Evolutionary conservation across 1,284 basidiomycete species (phyloP).

Genomic region (Cryptococcus wingfieldii): DNA sequence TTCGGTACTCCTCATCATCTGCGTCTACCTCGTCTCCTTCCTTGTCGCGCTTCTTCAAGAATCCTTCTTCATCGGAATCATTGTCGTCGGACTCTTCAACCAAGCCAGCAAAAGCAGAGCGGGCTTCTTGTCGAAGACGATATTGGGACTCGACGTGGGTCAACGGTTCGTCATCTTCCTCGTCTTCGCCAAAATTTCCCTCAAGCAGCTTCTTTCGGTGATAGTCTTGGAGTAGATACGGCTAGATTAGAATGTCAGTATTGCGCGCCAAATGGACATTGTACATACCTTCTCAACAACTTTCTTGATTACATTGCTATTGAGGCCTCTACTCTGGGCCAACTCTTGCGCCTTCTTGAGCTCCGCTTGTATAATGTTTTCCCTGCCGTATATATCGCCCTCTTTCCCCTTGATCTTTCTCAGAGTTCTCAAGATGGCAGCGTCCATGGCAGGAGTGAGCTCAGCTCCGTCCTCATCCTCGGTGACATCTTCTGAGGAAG

Average conservation of each 20-base stretch:
- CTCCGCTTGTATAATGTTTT: conserved; percentile 71
- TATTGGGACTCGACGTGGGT: conserved; percentile 78
- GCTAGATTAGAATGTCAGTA: conserved; percentile 20
- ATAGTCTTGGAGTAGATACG: conserved; percentile 50
- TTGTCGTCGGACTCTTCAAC: conserved; percentile 53
- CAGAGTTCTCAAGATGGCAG: conserved; percentile 87
- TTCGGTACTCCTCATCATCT: conserved; percentile 71
- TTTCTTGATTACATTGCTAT: conserved; percentile 54
- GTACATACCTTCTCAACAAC: conserved; percentile 31
- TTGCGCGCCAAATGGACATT: neutral
- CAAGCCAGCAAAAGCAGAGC: conserved; percentile 58
- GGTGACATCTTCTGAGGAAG: conserved; percentile 58
- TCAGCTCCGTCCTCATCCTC: conserved; percentile 96
- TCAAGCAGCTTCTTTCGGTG: conserved; percentile 49
- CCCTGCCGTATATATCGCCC: conserved; percentile 60
- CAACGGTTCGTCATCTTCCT: conserved; percentile 45
- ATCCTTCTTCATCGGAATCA: conserved; percentile 53
- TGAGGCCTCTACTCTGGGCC: conserved; percentile 27
- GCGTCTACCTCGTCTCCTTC: conserved; percentile 67
- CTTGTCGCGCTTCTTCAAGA: conserved; percentile 60
- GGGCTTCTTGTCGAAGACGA: conserved; percentile 72
- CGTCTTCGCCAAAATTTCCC: conserved; percentile 16
- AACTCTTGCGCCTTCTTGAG: conserved; percentile 37
- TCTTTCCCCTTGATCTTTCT: conserved; percentile 80
- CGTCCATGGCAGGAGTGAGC: conserved; percentile 89